Evolutionary conservation across 257 asterid species (phyloP), one percentile per base, ranked within the genome.

Genomic region (Pogostemon cablin): DNA sequence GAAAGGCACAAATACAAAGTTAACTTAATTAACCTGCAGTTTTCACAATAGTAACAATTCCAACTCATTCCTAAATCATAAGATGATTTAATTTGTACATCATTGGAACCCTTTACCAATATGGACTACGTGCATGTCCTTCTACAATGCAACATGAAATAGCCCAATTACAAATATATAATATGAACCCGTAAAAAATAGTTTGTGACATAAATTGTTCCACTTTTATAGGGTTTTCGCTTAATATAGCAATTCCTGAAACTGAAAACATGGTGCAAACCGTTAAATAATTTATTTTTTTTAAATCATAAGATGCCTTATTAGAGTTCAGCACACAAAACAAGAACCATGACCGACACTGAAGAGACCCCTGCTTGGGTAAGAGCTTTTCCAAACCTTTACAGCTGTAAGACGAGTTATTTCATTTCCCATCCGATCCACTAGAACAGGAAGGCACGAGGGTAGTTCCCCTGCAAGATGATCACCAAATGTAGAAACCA

Each of bases 361-460:
- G 32, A 25, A 37, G 65, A 50, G 59, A 59, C 7, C 43, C 41
- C 41, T 37, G 59, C 41, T 37, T 37, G 60, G 74, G 55, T 39
- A 48, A 49, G 71, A 47, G 44, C 54, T 57, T 56, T 38, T 62
- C 76, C 89, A 62, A 80, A 95, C 99, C 96, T 95, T 95, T 69
- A 95, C 99, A 76, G 99, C 97, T 67, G 99, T 95, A 67, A 95
- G 97, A 66, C 99, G 85, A 62, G 99, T 95, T 62, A 95, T 95
- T 80, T 95, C 98, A 83, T 91, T 95, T 66, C 98, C 99, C 99
- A 95, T 95, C 70, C 99, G 85, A 73, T 95, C 99, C 65, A 95
- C 99, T 61, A 95, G 93, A 72, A 95, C 99, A 56, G 99, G 99
- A 80, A 95, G 98, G 79, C 99, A 91, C 68, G 90, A 75, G 44